Conservation (phyloP, 2,329 filamentous ascomycete genomes). For the Colletotrichum sp. region DNA sequence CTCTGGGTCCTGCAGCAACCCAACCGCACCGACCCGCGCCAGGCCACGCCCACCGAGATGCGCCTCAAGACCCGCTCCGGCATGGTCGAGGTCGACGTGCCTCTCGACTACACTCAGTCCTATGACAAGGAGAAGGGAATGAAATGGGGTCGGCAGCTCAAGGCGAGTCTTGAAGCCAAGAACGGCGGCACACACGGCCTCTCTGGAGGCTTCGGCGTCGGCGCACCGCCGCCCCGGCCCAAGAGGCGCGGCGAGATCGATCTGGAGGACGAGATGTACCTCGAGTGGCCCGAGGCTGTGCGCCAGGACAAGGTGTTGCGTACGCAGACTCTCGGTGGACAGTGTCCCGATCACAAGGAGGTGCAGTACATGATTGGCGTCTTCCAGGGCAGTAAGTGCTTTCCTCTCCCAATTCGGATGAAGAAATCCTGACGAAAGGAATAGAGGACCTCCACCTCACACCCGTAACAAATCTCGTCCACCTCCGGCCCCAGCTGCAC, state of each 20-base stretch:
- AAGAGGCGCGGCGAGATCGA: constrained; percentile 37
- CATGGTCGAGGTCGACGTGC: constrained; percentile 92
- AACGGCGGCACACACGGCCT: constrained; percentile 72
- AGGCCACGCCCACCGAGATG: constrained; percentile 68
- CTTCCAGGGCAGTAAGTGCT: constrained; percentile 78
- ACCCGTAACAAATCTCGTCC: constrained; percentile 80
- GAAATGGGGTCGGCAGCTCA: constrained; percentile 80
- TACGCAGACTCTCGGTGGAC: constrained; percentile 85
- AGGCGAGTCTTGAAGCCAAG: constrained; percentile 61
- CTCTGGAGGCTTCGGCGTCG: constrained; percentile 74
- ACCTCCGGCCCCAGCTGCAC: constrained; percentile 90
- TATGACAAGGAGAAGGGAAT: constrained; percentile 88
- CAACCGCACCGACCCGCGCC: constrained; percentile 69
- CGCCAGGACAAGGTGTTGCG: constrained; percentile 74
- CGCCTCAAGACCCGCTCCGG: constrained; percentile 83
- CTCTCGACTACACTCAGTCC: constrained; percentile 71
- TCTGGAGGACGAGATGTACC: constrained; percentile 50
- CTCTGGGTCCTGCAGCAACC: constrained; percentile 90
- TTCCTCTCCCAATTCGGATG: not conserved
- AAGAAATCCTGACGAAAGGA: not conserved
- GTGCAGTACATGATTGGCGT: constrained; percentile 91
- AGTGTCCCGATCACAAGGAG: constrained; percentile 71
- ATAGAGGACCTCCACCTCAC: constrained; percentile 86
- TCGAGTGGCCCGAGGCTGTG: constrained; percentile 72
- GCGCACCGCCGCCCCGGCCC: constrained; percentile 46